Percentiles rank a stretch among this genome's conserved stretches.
Conservation (phyloP, 164 flowering plant genomes). For the Vitis rotundifolia region DNA sequence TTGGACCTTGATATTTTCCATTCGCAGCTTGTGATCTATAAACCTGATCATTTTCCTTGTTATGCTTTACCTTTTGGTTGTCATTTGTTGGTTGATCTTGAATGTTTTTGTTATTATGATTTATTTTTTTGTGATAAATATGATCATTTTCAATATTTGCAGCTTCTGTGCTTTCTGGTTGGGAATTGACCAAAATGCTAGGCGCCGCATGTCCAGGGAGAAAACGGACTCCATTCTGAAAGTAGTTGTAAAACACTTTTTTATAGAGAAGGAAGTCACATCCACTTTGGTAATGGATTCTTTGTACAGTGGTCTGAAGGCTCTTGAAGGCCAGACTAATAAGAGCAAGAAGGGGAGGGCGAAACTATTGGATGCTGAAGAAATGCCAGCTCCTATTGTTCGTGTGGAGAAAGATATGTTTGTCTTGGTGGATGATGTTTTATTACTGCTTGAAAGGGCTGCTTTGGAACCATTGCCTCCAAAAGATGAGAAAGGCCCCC, state of each 20-base stretch:
- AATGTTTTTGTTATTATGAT: neutral
- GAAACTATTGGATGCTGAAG: slow-evolving; percentile 58
- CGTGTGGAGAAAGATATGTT: slow-evolving; percentile 82
- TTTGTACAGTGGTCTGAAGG: slow-evolving; percentile 90
- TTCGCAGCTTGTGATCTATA: neutral
- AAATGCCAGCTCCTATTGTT: slow-evolving; percentile 73
- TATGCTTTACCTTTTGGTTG: neutral
- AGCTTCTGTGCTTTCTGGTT: slow-evolving; percentile 89
- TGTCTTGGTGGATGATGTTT: slow-evolving; percentile 85
- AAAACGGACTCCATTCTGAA: slow-evolving; percentile 76
- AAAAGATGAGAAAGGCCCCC: slow-evolving; percentile 96
- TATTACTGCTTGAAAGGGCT: slow-evolving; percentile 80
- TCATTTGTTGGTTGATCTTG: neutral
- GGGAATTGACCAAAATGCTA: slow-evolving; percentile 71
- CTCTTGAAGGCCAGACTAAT: slow-evolving; percentile 75
- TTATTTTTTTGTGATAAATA: slow-evolving; percentile 2
- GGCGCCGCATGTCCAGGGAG: slow-evolving; percentile 84
- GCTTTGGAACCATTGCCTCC: slow-evolving; percentile 90
- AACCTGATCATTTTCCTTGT: neutral
- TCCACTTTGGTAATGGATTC: slow-evolving; percentile 99
- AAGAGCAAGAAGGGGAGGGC: slow-evolving; percentile 50
- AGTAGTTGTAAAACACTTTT: slow-evolving; percentile 84
- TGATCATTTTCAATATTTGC: slow-evolving; percentile 29
- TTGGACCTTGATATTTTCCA: neutral
- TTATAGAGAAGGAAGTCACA: slow-evolving; percentile 95